Percentiles rank a stretch among this genome's conserved stretches.
phyloP scores from a whole-genome alignment of 164 flowering plant genomes.

The Stephania yunnanensis region DNA sequence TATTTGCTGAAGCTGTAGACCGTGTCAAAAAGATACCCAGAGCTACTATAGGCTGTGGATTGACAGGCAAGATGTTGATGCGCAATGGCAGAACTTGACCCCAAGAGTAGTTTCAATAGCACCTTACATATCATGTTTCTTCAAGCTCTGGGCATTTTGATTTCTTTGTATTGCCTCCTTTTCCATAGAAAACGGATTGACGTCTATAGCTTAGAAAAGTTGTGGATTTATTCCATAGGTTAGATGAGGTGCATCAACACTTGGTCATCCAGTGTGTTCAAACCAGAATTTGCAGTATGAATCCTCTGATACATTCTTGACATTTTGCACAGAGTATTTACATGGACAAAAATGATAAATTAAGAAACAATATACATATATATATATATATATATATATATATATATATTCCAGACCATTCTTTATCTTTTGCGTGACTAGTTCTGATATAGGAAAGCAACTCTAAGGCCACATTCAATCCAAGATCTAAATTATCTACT shows the following conservation, averaged over 20 bases:
- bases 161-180: neutral
- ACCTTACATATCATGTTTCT: neutral
- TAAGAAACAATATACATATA: neutral
- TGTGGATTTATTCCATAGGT: too few relatives aligned
- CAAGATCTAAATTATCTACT: neutral
- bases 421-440: neutral
- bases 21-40: slow-evolving; percentile 37
- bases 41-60: slow-evolving; percentile 55
- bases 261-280: neutral
- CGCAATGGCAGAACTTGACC: neutral
- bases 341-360: too few relatives aligned
- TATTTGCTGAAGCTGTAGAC: slow-evolving; percentile 54
- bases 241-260: too few relatives aligned
- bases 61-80: slow-evolving; percentile 42
- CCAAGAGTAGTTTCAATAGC: neutral
- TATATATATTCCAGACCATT: neutral
- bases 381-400: too few relatives aligned
- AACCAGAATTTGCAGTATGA: neutral
- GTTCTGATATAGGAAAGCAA: neutral
- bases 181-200: neutral
- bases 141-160: neutral
- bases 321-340: too few relatives aligned
- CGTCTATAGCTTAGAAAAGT: neutral
- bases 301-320: too few relatives aligned
- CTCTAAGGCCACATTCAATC: neutral